Percentiles rank a stretch among this genome's conserved stretches.
Conservation (phyloP, 164 flowering plant species). For the Vitis amurensis region DNA sequence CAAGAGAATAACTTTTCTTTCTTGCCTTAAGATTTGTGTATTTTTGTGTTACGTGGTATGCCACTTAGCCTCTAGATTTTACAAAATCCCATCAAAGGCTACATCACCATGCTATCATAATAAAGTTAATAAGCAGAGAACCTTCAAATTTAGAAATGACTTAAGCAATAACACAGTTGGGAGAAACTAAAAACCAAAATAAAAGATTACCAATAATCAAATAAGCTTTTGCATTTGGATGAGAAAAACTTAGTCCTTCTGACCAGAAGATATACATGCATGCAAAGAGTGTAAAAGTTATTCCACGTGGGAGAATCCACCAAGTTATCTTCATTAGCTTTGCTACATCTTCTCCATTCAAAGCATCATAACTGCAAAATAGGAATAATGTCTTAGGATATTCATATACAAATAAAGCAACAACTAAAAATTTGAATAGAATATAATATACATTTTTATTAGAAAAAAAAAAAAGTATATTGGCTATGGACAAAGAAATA, state of each 20-base stretch:
- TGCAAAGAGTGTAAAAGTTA: slow-evolving; percentile 40
- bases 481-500: not conserved
- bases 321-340: slow-evolving; percentile 67
- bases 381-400: slow-evolving; percentile 2
- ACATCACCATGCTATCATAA: no score
- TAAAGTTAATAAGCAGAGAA: no score
- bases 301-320: slow-evolving; percentile 65
- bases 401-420: not conserved
- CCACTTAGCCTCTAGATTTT: no score
- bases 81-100: no score
- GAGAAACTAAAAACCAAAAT: not conserved
- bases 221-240: slow-evolving; percentile 50
- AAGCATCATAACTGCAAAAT: slow-evolving; percentile 56
- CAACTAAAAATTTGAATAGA: not conserved
- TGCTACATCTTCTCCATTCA: slow-evolving; percentile 46
- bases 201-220: slow-evolving; percentile 45
- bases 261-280: slow-evolving; percentile 51
- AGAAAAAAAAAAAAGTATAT: not conserved
- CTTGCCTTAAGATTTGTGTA: no score
- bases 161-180: no score
- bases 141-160: no score
- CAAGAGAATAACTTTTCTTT: no score
- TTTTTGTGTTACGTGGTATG: no score
- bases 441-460: not conserved
- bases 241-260: slow-evolving; percentile 43